Percentiles rank a stretch among this genome's conserved stretches.
Evolutionary conservation across 257 asterid genomes (phyloP).

Genomic region (Schizonepeta tenuifolia): DNA sequence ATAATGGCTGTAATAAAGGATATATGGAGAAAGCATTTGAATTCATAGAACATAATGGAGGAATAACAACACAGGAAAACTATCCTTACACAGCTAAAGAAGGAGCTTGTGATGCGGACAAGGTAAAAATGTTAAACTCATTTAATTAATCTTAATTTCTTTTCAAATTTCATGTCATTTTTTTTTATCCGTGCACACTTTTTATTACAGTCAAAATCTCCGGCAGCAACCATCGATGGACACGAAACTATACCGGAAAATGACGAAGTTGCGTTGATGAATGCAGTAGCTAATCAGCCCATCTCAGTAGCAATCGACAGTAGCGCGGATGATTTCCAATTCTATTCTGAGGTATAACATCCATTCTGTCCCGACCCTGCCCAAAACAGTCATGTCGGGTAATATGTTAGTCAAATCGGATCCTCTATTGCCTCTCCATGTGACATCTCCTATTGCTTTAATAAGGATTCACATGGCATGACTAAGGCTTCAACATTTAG

Average conservation of each 20-base stretch:
- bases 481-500: too few species aligned
- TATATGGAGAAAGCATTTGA: slow-evolving; percentile 81
- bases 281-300: slow-evolving; percentile 11
- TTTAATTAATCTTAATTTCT: background rate
- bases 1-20: slow-evolving; percentile 88
- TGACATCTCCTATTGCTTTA: too few species aligned
- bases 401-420: too few species aligned
- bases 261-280: background rate
- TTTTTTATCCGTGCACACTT: background rate
- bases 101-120: slow-evolving; percentile 55
- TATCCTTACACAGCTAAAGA: slow-evolving; percentile 75
- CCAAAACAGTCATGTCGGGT: too few species aligned
- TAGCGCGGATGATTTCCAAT: background rate
- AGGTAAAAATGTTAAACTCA: slow-evolving; percentile 41
- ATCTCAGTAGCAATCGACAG: background rate
- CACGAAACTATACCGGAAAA: background rate
- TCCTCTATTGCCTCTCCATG: too few species aligned
- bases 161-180: background rate
- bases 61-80: slow-evolving; percentile 66
- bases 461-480: too few species aligned
- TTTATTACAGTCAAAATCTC: background rate
- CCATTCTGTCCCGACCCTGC: too few species aligned
- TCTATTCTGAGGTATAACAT: background rate
- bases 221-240: background rate
- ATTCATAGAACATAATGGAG: slow-evolving; percentile 64